Percentiles rank a stretch among this genome's conserved stretches.
Evolutionary conservation across 2,329 filamentous ascomycete species (phyloP).

Genomic region (Hypoxylon sp.): DNA sequence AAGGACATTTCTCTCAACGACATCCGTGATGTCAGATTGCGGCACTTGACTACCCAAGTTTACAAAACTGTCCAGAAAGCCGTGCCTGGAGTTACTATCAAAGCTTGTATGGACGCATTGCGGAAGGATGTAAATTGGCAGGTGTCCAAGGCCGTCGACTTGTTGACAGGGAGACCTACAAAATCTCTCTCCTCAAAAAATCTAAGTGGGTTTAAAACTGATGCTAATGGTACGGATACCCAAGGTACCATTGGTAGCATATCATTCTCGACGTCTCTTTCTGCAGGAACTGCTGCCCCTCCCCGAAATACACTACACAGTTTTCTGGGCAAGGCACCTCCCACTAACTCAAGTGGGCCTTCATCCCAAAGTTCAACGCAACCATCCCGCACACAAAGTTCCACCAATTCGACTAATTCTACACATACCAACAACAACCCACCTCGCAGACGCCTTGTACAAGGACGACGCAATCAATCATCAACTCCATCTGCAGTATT

Average conservation of each 20-base stretch:
- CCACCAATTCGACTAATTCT: conserved; percentile 36
- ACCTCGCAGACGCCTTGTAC: conserved; percentile 51
- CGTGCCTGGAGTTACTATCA: conserved; percentile 48
- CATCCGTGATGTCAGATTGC: conserved; percentile 52
- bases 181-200: conserved; percentile 28
- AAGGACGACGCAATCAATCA: conserved; percentile 50
- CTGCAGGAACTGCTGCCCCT: conserved; percentile 9
- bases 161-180: conserved; percentile 35
- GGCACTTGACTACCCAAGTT: conserved; percentile 52
- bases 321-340: conserved; percentile 30
- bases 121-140: conserved; percentile 48
- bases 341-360: conserved; percentile 25
- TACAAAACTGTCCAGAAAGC: conserved; percentile 50
- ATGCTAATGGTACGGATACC: neutral
- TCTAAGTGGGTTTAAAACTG: conserved; percentile 8
- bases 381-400: conserved; percentile 29
- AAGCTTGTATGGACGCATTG: conserved; percentile 52
- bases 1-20: conserved; percentile 49
- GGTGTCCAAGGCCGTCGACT: conserved; percentile 49
- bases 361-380: conserved; percentile 35
- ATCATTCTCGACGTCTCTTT: neutral
- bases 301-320: conserved; percentile 29
- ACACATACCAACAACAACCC: conserved; percentile 38
- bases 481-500: conserved; percentile 51
- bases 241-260: neutral